Conservation (phyloP, 2,329 filamentous ascomycete species). For the Escovopsis sp. region DNA sequence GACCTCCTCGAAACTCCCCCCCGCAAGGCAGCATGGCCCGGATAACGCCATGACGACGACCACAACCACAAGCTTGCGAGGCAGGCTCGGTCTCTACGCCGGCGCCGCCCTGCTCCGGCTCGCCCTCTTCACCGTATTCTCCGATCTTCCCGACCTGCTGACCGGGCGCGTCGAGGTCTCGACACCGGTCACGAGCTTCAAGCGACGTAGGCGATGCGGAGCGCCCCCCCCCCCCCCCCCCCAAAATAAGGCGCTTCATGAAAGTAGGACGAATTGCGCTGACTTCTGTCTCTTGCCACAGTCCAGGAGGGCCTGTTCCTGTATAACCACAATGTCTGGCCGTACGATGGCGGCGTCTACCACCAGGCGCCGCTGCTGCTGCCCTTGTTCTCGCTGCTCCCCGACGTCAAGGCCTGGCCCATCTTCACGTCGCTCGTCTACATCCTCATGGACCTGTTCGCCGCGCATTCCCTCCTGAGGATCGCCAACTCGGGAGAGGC, state of each 20-base stretch:
- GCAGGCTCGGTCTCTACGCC: slow-evolving; percentile 46
- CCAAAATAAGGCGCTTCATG: neutral
- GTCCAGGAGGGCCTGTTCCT: slow-evolving; percentile 95
- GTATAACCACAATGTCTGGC: slow-evolving; percentile 90
- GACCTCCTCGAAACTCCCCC: neutral
- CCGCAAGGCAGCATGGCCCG: slow-evolving; percentile 9
- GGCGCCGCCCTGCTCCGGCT: slow-evolving; percentile 67
- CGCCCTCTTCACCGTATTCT: slow-evolving; percentile 66
- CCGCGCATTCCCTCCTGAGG: slow-evolving; percentile 60
- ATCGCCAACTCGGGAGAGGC: slow-evolving; percentile 76
- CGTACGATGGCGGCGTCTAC: slow-evolving; percentile 84
- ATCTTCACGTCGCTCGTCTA: slow-evolving; percentile 70
- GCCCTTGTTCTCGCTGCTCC: slow-evolving; percentile 79
- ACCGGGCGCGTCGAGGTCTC: slow-evolving; percentile 91
- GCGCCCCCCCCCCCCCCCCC: neutral
- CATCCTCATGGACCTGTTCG: slow-evolving; percentile 64
- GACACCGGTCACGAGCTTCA: slow-evolving; percentile 95
- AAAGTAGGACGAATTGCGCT: neutral
- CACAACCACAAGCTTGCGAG: slow-evolving; percentile 25
- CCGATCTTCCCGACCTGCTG: slow-evolving; percentile 68
- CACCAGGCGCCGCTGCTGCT: slow-evolving; percentile 78
- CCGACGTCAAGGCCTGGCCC: slow-evolving; percentile 49
- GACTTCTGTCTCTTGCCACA: slow-evolving; percentile 20
- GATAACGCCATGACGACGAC: slow-evolving; percentile 20
- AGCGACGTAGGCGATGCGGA: slow-evolving; percentile 53